Base-by-base conservation (phyloP, 2,329 filamentous ascomycete genomes). In the Pyrenochaeta sp. region DNA sequence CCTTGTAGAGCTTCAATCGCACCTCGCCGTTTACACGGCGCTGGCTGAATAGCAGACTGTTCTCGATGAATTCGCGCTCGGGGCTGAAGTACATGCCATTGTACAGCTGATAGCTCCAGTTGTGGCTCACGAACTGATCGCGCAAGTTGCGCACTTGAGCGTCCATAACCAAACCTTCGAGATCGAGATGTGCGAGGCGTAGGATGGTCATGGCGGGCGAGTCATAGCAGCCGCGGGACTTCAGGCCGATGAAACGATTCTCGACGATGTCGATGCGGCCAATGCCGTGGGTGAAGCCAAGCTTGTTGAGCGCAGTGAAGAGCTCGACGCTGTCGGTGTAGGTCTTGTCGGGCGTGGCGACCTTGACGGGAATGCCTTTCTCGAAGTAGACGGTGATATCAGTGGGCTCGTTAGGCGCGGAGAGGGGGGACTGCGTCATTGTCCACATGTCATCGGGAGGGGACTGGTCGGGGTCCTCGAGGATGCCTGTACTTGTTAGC, bases 211-310 rank as follows among this genome's bases (percentile, higher is more conserved):
- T 77, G 68, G 73, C 76, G 46, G 72, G 78, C 42, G 78, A 79
- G 61, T 93, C 91, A 82, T 93, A 93, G 73, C 91, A 93, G 70
- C 91, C 91, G 71, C 91, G 87, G 67, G 85, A 89, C 83, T 93
- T 93, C 70, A 93, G 84, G 63, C 91, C 91, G 73, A 91, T 90
- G 82, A 90, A 91, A 52, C 91, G 86, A 82, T 91, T 91, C 77
- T 92, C 90, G 60, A 93, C 91, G 73, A 94, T 94, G 78, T 94
- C 91, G 66, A 94, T 89, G 72, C 91, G 84, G 71, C 91, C 91
- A 66, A 94, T 86, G 75, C 91, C 91, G 80, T 92, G 83, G 64
- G 82, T 84, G 76, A 86, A 85, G 64, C 86, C 91, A 64, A 94
- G 89, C 58, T 86, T 82, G 80, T 93, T 93, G 68, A 87, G 83